Conservation (phyloP, 83 land plant species). For the Diphasiastrum complanatum region DNA sequence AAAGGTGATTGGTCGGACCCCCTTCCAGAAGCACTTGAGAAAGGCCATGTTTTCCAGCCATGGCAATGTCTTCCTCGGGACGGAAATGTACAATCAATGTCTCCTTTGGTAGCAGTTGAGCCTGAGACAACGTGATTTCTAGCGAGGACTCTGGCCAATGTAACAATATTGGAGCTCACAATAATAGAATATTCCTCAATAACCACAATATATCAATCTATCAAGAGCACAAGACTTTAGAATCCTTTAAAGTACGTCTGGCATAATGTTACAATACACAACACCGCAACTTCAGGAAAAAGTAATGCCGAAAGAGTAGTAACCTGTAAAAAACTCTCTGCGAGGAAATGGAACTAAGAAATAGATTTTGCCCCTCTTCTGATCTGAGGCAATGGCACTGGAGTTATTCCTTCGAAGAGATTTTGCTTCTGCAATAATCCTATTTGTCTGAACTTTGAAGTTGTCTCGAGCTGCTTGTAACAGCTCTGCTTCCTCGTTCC, state of each 20-base stretch:
- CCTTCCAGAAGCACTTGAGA: neutral
- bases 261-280: too few species aligned
- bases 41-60: neutral
- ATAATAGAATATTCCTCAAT: neutral
- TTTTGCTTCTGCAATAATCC: neutral
- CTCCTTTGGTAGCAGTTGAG: slow-evolving; percentile 18
- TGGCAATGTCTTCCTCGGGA: neutral
- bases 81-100: slow-evolving; percentile 15
- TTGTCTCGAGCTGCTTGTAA: slow-evolving; percentile 6
- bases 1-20: neutral
- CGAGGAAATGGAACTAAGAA: slow-evolving; percentile 23
- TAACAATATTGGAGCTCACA: neutral
- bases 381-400: neutral
- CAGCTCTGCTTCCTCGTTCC: slow-evolving; percentile 3
- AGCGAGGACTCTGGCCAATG: slow-evolving; percentile 13
- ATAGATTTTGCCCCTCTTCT: slow-evolving; percentile 6
- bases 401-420: neutral
- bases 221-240: neutral
- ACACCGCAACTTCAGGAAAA: neutral
- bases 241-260: neutral
- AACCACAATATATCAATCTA: neutral
- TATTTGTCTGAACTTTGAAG: neutral
- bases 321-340: slow-evolving; percentile 19
- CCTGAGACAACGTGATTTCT: slow-evolving; percentile 19
- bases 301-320: neutral